A percentile compares a stretch with the other conserved stretches of the same genome.
phyloP scores from a whole-genome alignment of 1,284 basidiomycete species.

The Wallemia hederae region DNA sequence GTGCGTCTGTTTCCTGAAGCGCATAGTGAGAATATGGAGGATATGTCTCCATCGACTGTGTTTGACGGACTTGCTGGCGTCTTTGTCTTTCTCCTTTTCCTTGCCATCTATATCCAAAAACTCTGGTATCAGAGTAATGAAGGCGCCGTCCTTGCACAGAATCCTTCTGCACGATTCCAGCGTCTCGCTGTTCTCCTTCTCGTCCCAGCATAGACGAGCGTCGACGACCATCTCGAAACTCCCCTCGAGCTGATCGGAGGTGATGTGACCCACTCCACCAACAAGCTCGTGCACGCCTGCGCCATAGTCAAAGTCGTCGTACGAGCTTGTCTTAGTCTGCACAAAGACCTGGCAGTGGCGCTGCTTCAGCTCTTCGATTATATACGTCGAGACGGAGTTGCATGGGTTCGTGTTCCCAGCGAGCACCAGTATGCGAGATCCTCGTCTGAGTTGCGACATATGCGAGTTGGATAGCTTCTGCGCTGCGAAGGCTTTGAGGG shows the following conservation, averaged over 20 bases:
- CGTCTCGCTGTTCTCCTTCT: not conserved
- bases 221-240: not conserved
- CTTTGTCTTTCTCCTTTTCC: too few species aligned
- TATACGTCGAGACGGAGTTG: not conserved
- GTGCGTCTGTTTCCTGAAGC: not conserved
- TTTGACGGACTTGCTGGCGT: not conserved
- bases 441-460: not conserved
- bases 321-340: too few species aligned
- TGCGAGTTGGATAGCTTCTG: not conserved
- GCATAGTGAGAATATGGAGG: not conserved
- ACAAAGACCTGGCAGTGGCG: not conserved
- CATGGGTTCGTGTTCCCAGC: not conserved
- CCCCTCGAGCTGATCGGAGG: not conserved
- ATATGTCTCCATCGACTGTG: not conserved
- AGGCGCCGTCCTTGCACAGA: not conserved
- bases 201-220: not conserved
- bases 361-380: not conserved
- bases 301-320: not conserved
- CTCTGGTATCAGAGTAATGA: not conserved
- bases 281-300: not conserved
- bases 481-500: not conserved
- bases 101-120: not conserved
- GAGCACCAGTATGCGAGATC: not conserved
- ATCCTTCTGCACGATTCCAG: not conserved
- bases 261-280: not conserved